Evolutionary conservation across 1,284 basidiomycete species (phyloP).

Genomic region (Golubevia sp.): DNA sequence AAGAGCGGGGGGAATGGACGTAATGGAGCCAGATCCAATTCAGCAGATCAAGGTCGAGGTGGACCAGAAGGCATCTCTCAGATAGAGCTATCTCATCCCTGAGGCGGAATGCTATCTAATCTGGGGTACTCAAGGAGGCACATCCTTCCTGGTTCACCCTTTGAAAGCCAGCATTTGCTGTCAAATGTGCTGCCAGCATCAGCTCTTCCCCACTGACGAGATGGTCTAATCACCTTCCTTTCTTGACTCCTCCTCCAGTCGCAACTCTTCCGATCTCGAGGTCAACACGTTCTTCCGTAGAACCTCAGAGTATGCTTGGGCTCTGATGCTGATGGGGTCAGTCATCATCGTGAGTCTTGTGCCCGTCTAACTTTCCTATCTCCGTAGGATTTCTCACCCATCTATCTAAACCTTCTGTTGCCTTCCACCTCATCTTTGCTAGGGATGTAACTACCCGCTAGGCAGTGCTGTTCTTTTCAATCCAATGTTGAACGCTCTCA

Average conservation of each 20-base stretch:
- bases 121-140: too few relatives aligned
- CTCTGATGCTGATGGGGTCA: constrained; percentile 64
- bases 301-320: constrained; percentile 74
- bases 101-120: too few relatives aligned
- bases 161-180: too few relatives aligned
- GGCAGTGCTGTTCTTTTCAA: constrained; percentile 69
- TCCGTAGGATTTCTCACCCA: not conserved
- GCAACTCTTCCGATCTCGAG: constrained; percentile 72
- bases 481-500: constrained; percentile 72
- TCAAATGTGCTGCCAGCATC: too few relatives aligned
- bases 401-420: constrained; percentile 24
- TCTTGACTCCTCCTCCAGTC: constrained; percentile 63
- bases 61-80: too few relatives aligned
- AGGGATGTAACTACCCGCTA: constrained; percentile 73
- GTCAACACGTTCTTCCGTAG: constrained; percentile 68
- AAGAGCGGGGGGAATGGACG: too few relatives aligned
- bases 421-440: not conserved
- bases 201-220: too few relatives aligned
- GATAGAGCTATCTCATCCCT: too few relatives aligned
- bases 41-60: too few relatives aligned
- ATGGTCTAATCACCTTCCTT: too few relatives aligned
- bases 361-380: not conserved
- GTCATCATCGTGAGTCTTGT: constrained; percentile 68
- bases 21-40: too few relatives aligned
- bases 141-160: too few relatives aligned